Conservation (phyloP, 371 early-diverging fungal genomes). For the Lichtheimia ramosa region DNA sequence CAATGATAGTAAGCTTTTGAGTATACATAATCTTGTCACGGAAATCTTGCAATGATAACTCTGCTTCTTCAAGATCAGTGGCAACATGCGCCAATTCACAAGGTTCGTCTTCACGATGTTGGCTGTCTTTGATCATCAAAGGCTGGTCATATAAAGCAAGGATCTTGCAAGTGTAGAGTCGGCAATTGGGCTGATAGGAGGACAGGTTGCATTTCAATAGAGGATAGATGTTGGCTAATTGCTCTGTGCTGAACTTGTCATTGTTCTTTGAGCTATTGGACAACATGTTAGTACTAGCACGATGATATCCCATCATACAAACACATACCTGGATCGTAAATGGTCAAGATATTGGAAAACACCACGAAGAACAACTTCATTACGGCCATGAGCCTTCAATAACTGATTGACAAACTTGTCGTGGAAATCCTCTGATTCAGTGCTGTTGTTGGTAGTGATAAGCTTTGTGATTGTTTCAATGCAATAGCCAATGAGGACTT, state of each 20-base stretch:
- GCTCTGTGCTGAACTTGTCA: slow-evolving; percentile 33
- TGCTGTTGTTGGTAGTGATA: slow-evolving; percentile 1
- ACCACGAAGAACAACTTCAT: slow-evolving; percentile 61
- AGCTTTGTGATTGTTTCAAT: slow-evolving; percentile 52
- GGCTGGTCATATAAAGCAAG: slow-evolving; percentile 69
- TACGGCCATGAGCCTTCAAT: slow-evolving; percentile 44
- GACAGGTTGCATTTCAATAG: slow-evolving; percentile 59
- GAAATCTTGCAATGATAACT: slow-evolving; percentile 58
- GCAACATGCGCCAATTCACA: slow-evolving; percentile 55
- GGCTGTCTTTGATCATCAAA: slow-evolving; percentile 41
- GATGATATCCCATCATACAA: too few species aligned
- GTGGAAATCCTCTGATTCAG: slow-evolving; percentile 12
- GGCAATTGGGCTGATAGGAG: slow-evolving; percentile 57
- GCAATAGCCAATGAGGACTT: slow-evolving; percentile 52
- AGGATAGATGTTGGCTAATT: slow-evolving; percentile 50
- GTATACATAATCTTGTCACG: slow-evolving; percentile 82
- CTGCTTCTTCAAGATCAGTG: slow-evolving; percentile 63
- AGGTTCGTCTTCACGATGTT: slow-evolving; percentile 32
- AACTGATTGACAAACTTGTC: slow-evolving; percentile 38
- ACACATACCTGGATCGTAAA: slow-evolving; percentile 49
- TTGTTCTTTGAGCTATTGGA: slow-evolving; percentile 27
- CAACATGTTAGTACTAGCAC: background rate
- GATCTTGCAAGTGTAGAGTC: slow-evolving; percentile 74
- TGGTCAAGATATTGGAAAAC: slow-evolving; percentile 53
- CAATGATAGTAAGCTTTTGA: slow-evolving; percentile 62